Evolutionary conservation across 2,329 filamentous ascomycete genomes (phyloP), one percentile per base, ranked within the genome.

Genomic region (Neofusicoccum sp.): DNA sequence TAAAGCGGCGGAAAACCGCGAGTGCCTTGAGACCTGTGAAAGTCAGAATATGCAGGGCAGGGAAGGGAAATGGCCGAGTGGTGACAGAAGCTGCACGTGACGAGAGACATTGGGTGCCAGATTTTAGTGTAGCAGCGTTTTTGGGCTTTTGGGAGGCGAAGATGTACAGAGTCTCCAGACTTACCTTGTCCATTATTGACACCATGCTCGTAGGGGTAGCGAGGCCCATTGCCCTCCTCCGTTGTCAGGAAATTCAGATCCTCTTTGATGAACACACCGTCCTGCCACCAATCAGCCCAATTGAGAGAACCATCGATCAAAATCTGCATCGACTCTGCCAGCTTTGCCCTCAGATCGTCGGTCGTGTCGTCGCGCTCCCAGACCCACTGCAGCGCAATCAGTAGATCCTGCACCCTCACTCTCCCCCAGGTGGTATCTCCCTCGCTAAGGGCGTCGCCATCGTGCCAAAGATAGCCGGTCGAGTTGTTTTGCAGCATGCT

Each of bases 401-500:
- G 71, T 72, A 80, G 75, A 64, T 82, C 80, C 14, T 75, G 71
- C 34, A 61, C 58, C 14, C 66, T 12, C 16, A 61, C 59, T 20
- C 59, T 36, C 41, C 61, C 58, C 61, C 45, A 64, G 11, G 41
- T 47, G 14, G 28, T 45, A 47, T 53, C 63, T 28, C 12, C 40
- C 24, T 38, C 26, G 20, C 16, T 54, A 20, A 62, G 20, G 14
- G 73, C 67, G 60, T 81, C 77, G 2, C 75, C 75, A 1, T 71
- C 66, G 31, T 79, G 78, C 54, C 74, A 74, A 14, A 82, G 70
- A 58, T 82, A 78, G 0, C 84, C 84, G 1, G 77, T 78, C 45
- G 79, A 79, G 64, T 84, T 78, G 60, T 84, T 69, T 59, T 75
- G 71, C 16, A 87, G 75, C 84, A 87, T 87, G 33, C 68, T 70